Base-by-base conservation (phyloP, 2,329 filamentous ascomycete genomes). In the Aureobasidium musti region DNA sequence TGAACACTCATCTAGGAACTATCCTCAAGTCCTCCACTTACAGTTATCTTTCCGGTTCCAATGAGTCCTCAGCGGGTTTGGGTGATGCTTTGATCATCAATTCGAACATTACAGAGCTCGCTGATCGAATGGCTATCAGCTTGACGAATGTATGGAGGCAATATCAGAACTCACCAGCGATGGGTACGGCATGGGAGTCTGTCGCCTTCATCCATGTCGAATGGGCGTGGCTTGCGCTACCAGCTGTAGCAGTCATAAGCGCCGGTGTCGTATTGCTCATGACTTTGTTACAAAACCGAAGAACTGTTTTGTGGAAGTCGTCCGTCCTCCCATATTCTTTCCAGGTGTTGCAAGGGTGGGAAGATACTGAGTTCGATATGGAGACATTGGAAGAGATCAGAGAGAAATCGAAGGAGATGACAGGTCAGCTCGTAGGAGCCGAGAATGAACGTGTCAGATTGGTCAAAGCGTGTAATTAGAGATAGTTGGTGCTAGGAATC, bases 141-240 rank as follows among this genome's bases (percentile, higher is more conserved):
- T 23, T 61, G n/a, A 61, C 57, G 11, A 61, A 49, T 10, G 39
- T 61, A 11, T 61, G 57, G 57, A 49, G 57, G 4, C 43, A 49
- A n/a, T 37, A 50, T 21, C 28, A 61, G n/a, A 61, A 7, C 17
- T 26, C 3, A 8, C 43, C 41, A 19, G 57, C 57, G 0, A 39
- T 61, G 3, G 43, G 43, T 2, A 61, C 57, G 5, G 41, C 57
- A 3, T 61, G 57, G 57, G 43, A 49, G n/a, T 61, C 57, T 5
- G 57, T 61, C 5, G 57, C 57, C 6, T 61, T 49, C 30, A 61
- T 61, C 19, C 41, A 63, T 30, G 60, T 63, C 6, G 41, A 63
- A 11, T 52, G 60, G 47, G 28, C 47, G 4, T 53, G 60, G 45
- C 49, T 63, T 10, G 19, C 49, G 19, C 30, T 52, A 26, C 60